A percentile compares a stretch with the other conserved stretches of the same genome.
phyloP scores from a whole-genome alignment of 2,329 filamentous ascomycete species.

The Coleophoma crateriformis region DNA sequence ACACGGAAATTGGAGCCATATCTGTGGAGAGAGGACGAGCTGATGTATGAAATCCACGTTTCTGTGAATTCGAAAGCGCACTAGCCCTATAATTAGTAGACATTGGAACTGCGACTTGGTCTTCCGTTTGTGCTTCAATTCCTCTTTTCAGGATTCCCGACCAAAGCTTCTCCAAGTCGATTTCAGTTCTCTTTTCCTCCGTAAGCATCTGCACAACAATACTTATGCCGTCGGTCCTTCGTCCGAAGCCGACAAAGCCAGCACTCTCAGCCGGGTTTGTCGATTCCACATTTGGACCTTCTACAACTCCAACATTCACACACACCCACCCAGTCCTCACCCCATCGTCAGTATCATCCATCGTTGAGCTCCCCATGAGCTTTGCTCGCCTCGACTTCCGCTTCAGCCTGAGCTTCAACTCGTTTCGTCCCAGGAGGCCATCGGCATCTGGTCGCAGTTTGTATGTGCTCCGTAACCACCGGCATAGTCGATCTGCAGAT shows the following conservation, averaged over 20 bases:
- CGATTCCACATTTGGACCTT: conserved; percentile 37
- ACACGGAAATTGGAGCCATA: not conserved
- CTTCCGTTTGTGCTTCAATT: conserved; percentile 25
- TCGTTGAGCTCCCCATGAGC: conserved; percentile 65
- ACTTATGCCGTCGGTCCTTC: conserved; percentile 46
- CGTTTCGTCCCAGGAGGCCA: conserved; percentile 82
- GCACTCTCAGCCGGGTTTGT: conserved; percentile 40
- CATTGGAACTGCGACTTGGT: conserved; percentile 1
- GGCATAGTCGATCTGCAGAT: conserved; percentile 80
- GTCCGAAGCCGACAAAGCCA: conserved; percentile 74
- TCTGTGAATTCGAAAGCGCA: conserved; percentile 1
- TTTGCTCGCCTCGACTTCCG: conserved; percentile 77
- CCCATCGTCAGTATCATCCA: conserved; percentile 68
- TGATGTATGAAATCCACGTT: conserved; percentile 10
- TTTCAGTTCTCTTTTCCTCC: conserved; percentile 61
- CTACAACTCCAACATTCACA: conserved; percentile 74
- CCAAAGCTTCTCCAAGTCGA: conserved; percentile 63
- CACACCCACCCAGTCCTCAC: conserved; percentile 95
- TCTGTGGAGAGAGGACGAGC: not conserved
- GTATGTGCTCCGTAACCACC: conserved; percentile 73
- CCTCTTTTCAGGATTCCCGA: conserved; percentile 17
- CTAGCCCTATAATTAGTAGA: not conserved
- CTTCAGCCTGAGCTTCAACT: conserved; percentile 81
- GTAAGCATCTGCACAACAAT: conserved; percentile 70
- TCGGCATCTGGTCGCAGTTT: conserved; percentile 75